Conservation (phyloP, 2,329 filamentous ascomycete species). For the Epichloe sp. region DNA sequence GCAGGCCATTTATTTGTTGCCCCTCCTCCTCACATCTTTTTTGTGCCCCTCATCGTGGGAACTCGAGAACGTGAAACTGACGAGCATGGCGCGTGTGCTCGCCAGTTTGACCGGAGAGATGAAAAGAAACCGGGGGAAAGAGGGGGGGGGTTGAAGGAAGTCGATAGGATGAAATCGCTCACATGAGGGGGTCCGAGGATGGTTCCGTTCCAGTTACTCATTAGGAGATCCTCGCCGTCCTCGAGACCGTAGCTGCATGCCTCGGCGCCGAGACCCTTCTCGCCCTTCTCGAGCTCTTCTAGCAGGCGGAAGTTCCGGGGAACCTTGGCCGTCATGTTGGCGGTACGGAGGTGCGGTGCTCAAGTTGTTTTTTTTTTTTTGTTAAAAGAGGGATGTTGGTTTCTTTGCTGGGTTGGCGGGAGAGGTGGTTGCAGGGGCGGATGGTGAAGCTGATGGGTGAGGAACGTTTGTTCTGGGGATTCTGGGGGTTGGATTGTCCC, state of each 20-base stretch:
- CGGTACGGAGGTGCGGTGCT: background rate
- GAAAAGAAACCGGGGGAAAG: background rate
- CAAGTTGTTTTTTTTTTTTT: background rate
- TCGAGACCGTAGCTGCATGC: slow-evolving; percentile 94
- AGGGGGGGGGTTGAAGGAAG: background rate
- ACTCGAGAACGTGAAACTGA: too few species aligned
- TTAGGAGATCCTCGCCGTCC: slow-evolving; percentile 84
- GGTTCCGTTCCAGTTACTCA: slow-evolving; percentile 98
- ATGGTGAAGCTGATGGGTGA: background rate
- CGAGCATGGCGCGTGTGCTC: too few species aligned
- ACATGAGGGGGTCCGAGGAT: slow-evolving; percentile 95
- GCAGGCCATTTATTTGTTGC: too few species aligned
- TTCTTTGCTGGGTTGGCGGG: background rate
- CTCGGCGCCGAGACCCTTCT: slow-evolving; percentile 93
- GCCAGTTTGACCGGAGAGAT: background rate
- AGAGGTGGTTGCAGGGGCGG: background rate
- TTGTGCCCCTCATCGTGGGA: too few species aligned
- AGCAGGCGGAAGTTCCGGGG: slow-evolving; percentile 93
- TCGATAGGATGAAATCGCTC: slow-evolving; percentile 9
- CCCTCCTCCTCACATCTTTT: too few species aligned
- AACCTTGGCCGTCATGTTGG: slow-evolving; percentile 42
- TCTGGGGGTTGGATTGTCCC: background rate
- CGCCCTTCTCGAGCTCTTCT: slow-evolving; percentile 96
- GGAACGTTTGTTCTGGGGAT: background rate
- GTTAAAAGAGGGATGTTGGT: background rate